These are phyloP conservation scores for Gonapodya prolifera DNA, from an alignment of 192 early-diverging fungal species.

Conservation along the genomic window DNA sequence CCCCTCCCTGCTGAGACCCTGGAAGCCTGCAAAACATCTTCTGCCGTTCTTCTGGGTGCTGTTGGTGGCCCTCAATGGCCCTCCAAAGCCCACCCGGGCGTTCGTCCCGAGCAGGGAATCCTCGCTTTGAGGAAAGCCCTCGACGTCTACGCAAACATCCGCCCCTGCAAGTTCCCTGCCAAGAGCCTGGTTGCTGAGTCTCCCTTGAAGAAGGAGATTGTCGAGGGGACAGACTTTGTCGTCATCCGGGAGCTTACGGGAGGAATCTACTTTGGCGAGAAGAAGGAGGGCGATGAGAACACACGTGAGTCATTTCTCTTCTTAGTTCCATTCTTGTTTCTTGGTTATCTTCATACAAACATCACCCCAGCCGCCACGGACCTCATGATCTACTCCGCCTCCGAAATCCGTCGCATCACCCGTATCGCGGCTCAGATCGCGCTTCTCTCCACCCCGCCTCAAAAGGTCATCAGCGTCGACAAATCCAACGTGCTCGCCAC, in stretches of 20 bases:
- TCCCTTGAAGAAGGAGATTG: constrained; percentile 82
- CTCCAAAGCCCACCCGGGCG: constrained; percentile 45
- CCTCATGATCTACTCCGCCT: constrained; percentile 84
- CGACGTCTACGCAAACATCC: constrained; percentile 91
- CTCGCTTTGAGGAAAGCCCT: constrained; percentile 84
- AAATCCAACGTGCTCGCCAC: constrained; percentile 98
- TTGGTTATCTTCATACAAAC: background rate
- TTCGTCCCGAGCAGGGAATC: constrained; percentile 87
- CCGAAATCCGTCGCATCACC: constrained; percentile 89
- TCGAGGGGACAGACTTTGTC: constrained; percentile 81
- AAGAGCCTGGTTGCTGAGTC: constrained; percentile 66
- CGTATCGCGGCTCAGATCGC: constrained; percentile 83
- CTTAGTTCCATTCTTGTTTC: constrained; percentile 4
- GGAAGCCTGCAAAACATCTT: constrained; percentile 62
- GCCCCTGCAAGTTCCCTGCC: constrained; percentile 87
- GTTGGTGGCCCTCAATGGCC: constrained; percentile 98
- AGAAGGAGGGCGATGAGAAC: constrained; percentile 60
- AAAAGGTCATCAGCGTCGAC: constrained; percentile 91
- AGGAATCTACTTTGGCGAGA: constrained; percentile 95
- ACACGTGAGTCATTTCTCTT: background rate
- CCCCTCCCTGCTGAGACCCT: constrained; percentile 78
- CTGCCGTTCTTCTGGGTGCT: constrained; percentile 92
- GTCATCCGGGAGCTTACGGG: constrained; percentile 92
- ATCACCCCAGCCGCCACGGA: constrained; percentile 55
- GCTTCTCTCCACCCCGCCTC: constrained; percentile 59